Evolutionary conservation across 352 stramenopile species (phyloP).

Genomic region (Blastocystis hominis): DNA sequence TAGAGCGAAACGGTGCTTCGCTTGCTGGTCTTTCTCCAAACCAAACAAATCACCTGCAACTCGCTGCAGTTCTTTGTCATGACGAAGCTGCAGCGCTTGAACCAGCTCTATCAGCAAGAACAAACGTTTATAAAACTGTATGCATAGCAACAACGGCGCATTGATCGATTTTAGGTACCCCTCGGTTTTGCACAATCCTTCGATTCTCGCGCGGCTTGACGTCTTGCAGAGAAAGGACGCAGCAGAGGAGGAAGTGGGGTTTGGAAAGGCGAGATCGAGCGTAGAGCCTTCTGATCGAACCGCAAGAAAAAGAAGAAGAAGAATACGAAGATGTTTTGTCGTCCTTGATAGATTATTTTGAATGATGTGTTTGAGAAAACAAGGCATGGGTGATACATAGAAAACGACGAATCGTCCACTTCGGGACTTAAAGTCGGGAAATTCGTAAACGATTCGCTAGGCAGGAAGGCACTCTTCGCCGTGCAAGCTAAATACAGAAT

Average conservation of each 20-base stretch:
- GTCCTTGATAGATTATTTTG: neutral
- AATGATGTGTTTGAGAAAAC: neutral
- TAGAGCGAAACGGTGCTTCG: neutral
- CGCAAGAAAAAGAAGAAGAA: neutral
- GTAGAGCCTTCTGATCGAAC: too few species aligned
- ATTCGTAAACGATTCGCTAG: neutral
- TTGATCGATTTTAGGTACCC: neutral
- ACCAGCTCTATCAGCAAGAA: neutral
- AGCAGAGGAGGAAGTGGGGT: neutral
- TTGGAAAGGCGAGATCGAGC: neutral
- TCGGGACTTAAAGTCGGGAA: neutral
- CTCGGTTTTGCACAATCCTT: neutral
- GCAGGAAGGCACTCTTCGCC: slow-evolving; percentile 66
- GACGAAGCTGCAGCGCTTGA: neutral
- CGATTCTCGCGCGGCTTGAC: neutral
- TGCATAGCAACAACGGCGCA: too few species aligned
- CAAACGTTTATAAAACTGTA: neutral
- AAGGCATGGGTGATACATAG: neutral
- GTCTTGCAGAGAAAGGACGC: neutral
- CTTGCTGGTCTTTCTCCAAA: neutral
- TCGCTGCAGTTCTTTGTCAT: neutral
- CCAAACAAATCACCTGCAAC: neutral
- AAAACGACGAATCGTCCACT: neutral
- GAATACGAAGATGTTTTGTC: neutral
- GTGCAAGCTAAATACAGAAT: slow-evolving; percentile 81